Evolutionary conservation across 768 basidiomycete species (phyloP).

Genomic region (Boletus subparvulus): DNA sequence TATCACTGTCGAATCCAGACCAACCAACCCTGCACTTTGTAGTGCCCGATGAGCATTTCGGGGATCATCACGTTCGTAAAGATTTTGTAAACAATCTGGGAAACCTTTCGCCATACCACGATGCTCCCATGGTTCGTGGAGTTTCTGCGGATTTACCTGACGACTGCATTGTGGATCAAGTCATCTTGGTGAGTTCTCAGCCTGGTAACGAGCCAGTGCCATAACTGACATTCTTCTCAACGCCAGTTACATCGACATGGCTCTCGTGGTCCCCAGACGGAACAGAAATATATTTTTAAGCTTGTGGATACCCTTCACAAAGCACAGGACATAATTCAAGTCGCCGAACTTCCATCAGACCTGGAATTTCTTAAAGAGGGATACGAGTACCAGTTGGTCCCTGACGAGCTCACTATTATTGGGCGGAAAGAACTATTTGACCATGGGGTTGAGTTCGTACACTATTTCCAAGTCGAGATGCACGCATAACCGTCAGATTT

Average conservation of each 20-base stretch:
- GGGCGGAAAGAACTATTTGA: constrained; percentile 41
- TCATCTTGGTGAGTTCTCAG: constrained; percentile 35
- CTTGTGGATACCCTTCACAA: constrained; percentile 34
- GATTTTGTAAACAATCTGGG: constrained; percentile 28
- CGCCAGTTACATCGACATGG: constrained; percentile 43
- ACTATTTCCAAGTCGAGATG: neutral
- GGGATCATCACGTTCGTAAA: neutral
- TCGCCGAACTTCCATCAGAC: constrained; percentile 31
- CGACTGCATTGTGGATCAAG: constrained; percentile 42
- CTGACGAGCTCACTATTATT: constrained; percentile 36
- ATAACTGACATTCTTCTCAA: neutral
- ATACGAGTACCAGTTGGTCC: constrained; percentile 34
- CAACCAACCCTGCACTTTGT: too few species aligned
- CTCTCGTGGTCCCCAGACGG: constrained; percentile 35
- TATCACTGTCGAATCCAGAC: neutral
- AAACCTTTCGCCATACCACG: constrained; percentile 40
- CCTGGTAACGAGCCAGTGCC: neutral
- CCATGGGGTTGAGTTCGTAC: constrained; percentile 39
- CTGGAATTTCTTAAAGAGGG: constrained; percentile 39
- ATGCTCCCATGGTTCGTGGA: constrained; percentile 28
- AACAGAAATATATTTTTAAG: constrained; percentile 29
- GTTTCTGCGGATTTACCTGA: constrained; percentile 32
- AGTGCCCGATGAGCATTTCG: neutral
- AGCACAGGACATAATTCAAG: constrained; percentile 22
- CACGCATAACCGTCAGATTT: neutral